These are phyloP conservation scores for Backusella australiensis DNA, from an alignment of 192 early-diverging fungal species.

Conservation along the genomic window DNA sequence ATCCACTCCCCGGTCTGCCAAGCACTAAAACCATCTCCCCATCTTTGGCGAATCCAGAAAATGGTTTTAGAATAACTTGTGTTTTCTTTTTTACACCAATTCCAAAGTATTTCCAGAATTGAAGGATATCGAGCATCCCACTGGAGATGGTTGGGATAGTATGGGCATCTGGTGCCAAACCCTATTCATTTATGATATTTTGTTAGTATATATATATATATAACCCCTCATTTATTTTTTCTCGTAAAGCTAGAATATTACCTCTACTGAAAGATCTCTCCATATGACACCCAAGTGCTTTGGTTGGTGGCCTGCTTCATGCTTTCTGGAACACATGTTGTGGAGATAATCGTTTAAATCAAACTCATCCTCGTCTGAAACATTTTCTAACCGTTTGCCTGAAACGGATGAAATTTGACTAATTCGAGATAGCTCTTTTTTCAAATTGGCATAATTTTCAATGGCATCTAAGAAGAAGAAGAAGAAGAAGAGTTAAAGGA, in stretches of 20 bases:
- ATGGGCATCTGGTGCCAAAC: conserved; percentile 25
- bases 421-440: conserved; percentile 19
- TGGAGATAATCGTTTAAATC: conserved; percentile 26
- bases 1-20: conserved; percentile 67
- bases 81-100: conserved; percentile 18
- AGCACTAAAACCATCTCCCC: conserved; percentile 71
- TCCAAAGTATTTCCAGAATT: not conserved
- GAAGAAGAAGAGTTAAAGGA: no score
- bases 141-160: conserved; percentile 18
- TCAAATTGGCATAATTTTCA: conserved; percentile 17
- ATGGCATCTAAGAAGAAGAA: conserved; percentile 10
- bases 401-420: conserved; percentile 16
- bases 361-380: conserved; percentile 14
- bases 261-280: conserved; percentile 28
- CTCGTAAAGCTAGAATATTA: not conserved
- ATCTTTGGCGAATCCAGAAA: conserved; percentile 65
- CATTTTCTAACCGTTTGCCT: conserved; percentile 17
- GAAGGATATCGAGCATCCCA: not conserved
- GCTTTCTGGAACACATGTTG: not conserved
- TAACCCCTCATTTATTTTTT: not conserved
- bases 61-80: conserved; percentile 49
- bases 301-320: not conserved
- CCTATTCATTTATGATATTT: not conserved
- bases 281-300: conserved; percentile 27
- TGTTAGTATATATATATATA: no score